Conservation (phyloP, 2,329 filamentous ascomycete genomes). For the Balansia obtecta region DNA sequence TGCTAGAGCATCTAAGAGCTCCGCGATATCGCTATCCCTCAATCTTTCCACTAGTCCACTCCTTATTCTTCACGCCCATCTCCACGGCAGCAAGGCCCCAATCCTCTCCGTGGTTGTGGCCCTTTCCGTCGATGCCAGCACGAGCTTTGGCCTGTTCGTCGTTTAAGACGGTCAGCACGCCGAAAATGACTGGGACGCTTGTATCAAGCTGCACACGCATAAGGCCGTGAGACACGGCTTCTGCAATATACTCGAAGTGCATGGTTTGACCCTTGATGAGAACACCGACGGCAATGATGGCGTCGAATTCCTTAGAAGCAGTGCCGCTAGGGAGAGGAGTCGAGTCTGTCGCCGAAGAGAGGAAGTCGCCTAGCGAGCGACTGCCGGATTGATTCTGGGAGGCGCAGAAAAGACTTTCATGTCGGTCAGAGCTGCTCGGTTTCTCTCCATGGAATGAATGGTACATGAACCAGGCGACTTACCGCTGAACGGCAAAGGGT, state of each 20-base stretch:
- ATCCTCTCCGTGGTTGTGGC: constrained; percentile 92
- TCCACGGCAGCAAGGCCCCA: constrained; percentile 94
- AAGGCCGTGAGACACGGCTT: constrained; percentile 77
- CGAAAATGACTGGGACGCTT: constrained; percentile 83
- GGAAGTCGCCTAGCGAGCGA: constrained; percentile 62
- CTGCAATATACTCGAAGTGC: constrained; percentile 98
- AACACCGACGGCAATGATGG: constrained; percentile 87
- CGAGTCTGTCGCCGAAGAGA: constrained; percentile 58
- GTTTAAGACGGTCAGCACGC: constrained; percentile 74
- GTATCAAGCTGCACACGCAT: constrained; percentile 91
- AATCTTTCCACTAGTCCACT: constrained; percentile 63
- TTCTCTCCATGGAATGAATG: no score
- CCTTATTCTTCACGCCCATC: constrained; percentile 75
- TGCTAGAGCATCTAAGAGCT: background rate
- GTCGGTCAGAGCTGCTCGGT: constrained; percentile 1
- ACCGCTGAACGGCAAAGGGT: constrained; percentile 81
- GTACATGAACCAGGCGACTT: constrained; percentile 11
- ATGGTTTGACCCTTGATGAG: constrained; percentile 98
- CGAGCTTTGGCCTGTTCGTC: constrained; percentile 81
- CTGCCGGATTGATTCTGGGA: constrained; percentile 69
- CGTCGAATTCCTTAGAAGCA: constrained; percentile 64
- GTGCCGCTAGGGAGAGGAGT: constrained; percentile 30
- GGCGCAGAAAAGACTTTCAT: constrained; percentile 63
- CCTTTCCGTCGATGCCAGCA: constrained; percentile 54
- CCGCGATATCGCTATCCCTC: constrained; percentile 21